Evolutionary conservation across 257 asterid species (phyloP).

Genomic region (Nicotiana paniculata): DNA sequence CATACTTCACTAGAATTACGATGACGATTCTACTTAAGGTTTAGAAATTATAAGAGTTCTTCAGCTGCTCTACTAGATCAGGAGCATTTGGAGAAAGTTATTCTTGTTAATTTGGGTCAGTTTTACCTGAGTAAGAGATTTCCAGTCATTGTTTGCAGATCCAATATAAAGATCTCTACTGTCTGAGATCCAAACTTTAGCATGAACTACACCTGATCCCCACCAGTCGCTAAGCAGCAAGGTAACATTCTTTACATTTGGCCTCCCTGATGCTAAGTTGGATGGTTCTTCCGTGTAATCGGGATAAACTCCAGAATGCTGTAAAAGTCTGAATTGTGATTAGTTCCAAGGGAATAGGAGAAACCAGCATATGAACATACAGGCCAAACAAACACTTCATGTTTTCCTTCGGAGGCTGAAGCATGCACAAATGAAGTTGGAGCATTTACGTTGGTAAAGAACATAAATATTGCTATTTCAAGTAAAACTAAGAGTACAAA

Average conservation of each 20-base stretch:
- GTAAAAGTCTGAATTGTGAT: slow-evolving; percentile 50
- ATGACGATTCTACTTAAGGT: not conserved
- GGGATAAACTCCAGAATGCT: slow-evolving; percentile 89
- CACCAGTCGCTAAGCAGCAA: slow-evolving; percentile 67
- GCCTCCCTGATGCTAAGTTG: slow-evolving; percentile 59
- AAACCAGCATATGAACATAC: not conserved
- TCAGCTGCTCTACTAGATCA: not conserved
- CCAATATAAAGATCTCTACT: slow-evolving; percentile 65
- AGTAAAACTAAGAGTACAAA: too few species aligned
- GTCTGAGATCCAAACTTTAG: slow-evolving; percentile 93
- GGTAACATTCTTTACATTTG: slow-evolving; percentile 68
- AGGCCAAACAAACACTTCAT: not conserved
- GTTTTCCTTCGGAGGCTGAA: not conserved
- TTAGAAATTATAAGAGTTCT: not conserved
- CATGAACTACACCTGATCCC: slow-evolving; percentile 86
- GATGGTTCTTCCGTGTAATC: slow-evolving; percentile 72
- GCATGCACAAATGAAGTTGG: not conserved
- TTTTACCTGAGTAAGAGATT: slow-evolving; percentile 79
- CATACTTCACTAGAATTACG: not conserved
- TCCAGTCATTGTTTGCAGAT: slow-evolving; percentile 93
- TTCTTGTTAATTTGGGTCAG: not conserved
- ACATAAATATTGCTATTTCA: not conserved
- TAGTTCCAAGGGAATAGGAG: slow-evolving; percentile 15
- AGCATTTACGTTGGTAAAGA: not conserved
- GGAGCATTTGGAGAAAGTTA: not conserved